These are phyloP conservation scores for Mortierella sp. DNA, from an alignment of 371 early-diverging fungal genomes.

Conservation along the genomic window DNA sequence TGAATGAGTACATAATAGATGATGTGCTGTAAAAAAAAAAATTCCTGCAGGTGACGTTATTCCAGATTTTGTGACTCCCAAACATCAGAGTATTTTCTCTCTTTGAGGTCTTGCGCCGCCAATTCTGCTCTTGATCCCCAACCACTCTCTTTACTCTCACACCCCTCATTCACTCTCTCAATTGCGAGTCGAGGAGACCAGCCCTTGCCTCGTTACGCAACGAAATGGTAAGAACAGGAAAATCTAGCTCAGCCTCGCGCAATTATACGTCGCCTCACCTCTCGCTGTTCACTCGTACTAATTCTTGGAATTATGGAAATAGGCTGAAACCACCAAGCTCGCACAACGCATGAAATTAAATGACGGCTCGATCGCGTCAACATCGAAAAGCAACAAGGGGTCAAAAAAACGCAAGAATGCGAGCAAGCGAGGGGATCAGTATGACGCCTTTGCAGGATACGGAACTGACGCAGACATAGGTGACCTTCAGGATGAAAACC, in stretches of 20 bases:
- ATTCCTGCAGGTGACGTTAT: no score
- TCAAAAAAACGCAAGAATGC: conserved; percentile 20
- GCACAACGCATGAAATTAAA: conserved; percentile 30
- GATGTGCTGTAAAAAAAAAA: neutral
- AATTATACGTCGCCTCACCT: no score
- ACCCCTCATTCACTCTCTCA: neutral
- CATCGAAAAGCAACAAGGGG: neutral
- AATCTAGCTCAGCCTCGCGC: no score
- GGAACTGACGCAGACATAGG: conserved; percentile 5
- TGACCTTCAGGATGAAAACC: conserved; percentile 27
- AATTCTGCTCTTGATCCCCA: neutral
- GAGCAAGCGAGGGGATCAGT: neutral
- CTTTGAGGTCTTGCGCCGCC: neutral
- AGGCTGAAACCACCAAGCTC: conserved; percentile 16
- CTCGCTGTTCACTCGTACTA: no score
- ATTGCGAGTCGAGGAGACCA: conserved; percentile 4
- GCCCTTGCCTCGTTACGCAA: conserved; percentile 1
- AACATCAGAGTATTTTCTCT: neutral
- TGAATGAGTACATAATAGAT: no score
- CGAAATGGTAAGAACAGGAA: neutral
- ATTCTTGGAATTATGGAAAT: no score
- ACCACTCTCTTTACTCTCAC: neutral
- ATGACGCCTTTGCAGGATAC: conserved; percentile 19
- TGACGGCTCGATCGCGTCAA: conserved; percentile 13
- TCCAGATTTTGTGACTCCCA: no score